These are phyloP conservation scores for Blumeria hordei DNA, from an alignment of 2,329 filamentous ascomycete species.

Conservation along the genomic window DNA sequence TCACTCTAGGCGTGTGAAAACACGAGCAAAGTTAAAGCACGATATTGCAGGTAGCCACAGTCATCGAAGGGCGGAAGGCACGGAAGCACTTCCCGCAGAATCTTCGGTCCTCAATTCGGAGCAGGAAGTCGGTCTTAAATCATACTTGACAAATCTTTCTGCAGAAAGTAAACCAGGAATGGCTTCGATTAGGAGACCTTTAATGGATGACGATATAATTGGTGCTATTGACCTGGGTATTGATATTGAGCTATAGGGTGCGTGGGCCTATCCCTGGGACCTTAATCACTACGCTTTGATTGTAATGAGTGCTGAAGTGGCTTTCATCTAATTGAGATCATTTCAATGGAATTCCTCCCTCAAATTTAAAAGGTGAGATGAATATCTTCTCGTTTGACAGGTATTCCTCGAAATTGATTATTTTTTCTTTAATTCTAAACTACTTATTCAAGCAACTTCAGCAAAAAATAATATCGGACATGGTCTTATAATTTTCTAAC, in stretches of 20 bases:
- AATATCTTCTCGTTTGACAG: too few relatives aligned
- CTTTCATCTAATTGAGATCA: too few relatives aligned
- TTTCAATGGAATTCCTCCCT: too few relatives aligned
- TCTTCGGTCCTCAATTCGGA: slow-evolving; percentile 23
- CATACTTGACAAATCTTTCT: slow-evolving; percentile 22
- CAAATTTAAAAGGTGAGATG: too few relatives aligned
- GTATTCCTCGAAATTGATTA: too few relatives aligned
- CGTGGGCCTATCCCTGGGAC: not conserved
- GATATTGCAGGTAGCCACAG: slow-evolving; percentile 27
- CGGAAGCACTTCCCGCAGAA: slow-evolving; percentile 25
- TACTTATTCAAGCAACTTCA: too few relatives aligned
- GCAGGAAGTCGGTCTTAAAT: slow-evolving; percentile 19
- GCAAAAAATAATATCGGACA: too few relatives aligned
- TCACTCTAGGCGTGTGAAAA: slow-evolving; percentile 36
- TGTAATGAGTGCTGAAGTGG: not conserved
- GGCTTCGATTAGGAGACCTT: slow-evolving; percentile 49
- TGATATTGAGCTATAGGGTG: slow-evolving; percentile 40
- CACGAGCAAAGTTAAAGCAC: slow-evolving; percentile 42
- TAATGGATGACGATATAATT: slow-evolving; percentile 84
- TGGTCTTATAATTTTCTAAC: too few relatives aligned
- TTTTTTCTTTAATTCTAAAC: too few relatives aligned
- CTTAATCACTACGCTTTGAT: not conserved
- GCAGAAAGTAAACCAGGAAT: slow-evolving; percentile 28
- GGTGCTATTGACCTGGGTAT: slow-evolving; percentile 73
- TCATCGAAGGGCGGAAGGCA: slow-evolving; percentile 20